A percentile compares a stretch with the other conserved stretches of the same genome.
phyloP scores from a whole-genome alignment of 2,329 filamentous ascomycete species.

The Sporothrix curviconia region DNA sequence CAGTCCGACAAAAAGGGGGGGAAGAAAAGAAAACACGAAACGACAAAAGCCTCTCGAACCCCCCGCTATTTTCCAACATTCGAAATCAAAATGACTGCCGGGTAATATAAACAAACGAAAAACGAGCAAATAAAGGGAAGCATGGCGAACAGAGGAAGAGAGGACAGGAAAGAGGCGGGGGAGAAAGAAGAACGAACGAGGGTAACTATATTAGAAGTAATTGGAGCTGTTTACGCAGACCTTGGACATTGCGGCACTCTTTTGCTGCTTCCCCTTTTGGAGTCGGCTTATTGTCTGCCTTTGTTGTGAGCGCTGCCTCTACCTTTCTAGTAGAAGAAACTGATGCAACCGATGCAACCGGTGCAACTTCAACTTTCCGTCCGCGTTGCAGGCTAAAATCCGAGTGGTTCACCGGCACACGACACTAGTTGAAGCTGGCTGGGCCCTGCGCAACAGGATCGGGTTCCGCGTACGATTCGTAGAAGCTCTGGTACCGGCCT shows the following conservation, averaged over 20 bases:
- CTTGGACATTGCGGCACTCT: too few relatives aligned
- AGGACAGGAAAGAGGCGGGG: not conserved
- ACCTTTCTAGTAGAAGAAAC: too few relatives aligned
- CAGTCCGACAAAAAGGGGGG: not conserved
- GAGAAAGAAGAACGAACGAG: not conserved
- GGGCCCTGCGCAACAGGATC: constrained; percentile 42
- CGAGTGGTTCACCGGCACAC: too few relatives aligned
- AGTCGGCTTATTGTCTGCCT: too few relatives aligned
- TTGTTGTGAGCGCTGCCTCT: too few relatives aligned
- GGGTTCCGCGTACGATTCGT: constrained; percentile 44
- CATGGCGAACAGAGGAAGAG: not conserved
- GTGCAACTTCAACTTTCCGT: too few relatives aligned
- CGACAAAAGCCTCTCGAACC: not conserved
- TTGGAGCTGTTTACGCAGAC: too few relatives aligned
- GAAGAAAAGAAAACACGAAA: not conserved
- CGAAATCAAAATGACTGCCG: not conserved
- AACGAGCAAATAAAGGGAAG: too few relatives aligned
- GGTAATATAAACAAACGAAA: not conserved
- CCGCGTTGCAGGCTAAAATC: too few relatives aligned
- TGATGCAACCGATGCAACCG: too few relatives aligned
- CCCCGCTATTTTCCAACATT: not conserved
- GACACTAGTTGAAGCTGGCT: constrained; percentile 42
- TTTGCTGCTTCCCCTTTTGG: too few relatives aligned
- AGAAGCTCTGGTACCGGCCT: constrained; percentile 44
- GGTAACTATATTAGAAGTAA: not conserved